Percentiles rank a stretch among this genome's conserved stretches.
Conservation (phyloP, 169 alveolate species). For the Ichthyophthirius multifiliis region DNA sequence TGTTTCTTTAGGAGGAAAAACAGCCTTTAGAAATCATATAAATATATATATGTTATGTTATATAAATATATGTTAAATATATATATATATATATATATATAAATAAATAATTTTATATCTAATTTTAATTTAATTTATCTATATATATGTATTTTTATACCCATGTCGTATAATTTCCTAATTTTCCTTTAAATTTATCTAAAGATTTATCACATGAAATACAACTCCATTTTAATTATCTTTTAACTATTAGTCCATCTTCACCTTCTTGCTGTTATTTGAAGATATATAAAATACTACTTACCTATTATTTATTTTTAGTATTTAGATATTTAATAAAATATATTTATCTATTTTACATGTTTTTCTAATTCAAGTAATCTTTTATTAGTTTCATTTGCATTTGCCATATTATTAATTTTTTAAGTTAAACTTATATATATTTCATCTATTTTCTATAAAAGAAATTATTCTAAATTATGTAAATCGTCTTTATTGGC, state of each 20-base stretch:
- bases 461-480: conserved; percentile 6
- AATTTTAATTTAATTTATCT: too few relatives aligned
- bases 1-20: conserved; percentile 47
- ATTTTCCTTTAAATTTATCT: conserved; percentile 30
- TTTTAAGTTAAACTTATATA: conserved; percentile 4
- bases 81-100: too few relatives aligned
- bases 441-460: conserved; percentile 27
- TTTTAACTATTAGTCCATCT: conserved; percentile 42
- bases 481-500: conserved; percentile 29
- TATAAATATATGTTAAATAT: too few relatives aligned
- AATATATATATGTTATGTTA: too few relatives aligned
- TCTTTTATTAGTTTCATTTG: conserved; percentile 28
- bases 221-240: conserved; percentile 32
- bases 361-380: conserved; percentile 28
- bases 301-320: neutral
- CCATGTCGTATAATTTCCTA: conserved; percentile 41
- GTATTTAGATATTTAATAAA: neutral
- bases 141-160: too few relatives aligned
- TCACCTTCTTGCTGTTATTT: neutral
- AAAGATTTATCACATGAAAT: conserved; percentile 41
- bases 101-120: too few relatives aligned
- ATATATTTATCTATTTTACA: neutral
- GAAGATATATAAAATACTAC: neutral
- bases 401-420: conserved; percentile 16
- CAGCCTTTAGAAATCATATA: too few relatives aligned